These are phyloP conservation scores for Colletotrichum cordylinicola DNA, from an alignment of 2,329 filamentous ascomycete genomes.

Conservation along the genomic window DNA sequence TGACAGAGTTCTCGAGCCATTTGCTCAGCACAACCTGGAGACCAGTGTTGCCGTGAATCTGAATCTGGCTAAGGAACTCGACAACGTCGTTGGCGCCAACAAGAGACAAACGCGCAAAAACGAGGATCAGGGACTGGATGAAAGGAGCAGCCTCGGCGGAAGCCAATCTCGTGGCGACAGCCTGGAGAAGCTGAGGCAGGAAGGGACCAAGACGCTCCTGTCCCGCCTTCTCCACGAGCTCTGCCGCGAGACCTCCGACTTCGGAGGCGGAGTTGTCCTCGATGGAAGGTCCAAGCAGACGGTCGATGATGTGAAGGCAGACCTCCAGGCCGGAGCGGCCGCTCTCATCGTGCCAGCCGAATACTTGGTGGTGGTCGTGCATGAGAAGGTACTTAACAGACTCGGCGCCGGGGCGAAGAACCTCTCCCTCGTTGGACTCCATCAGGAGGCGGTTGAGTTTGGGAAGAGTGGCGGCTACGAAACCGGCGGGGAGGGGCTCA, in stretches of 20 bases:
- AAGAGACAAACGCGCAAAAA: conserved; percentile 90
- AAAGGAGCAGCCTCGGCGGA: conserved; percentile 86
- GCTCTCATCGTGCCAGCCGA: conserved; percentile 82
- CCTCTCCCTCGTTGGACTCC: conserved; percentile 82
- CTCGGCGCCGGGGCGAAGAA: conserved; percentile 85
- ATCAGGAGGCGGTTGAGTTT: conserved; percentile 86
- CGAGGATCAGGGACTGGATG: conserved; percentile 93
- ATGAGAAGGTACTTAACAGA: conserved; percentile 88
- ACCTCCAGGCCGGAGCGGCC: conserved; percentile 87
- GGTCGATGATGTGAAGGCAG: conserved; percentile 89
- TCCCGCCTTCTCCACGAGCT: conserved; percentile 94
- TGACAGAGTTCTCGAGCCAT: conserved; percentile 97
- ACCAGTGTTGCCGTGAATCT: conserved; percentile 81
- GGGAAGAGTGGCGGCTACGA: conserved; percentile 84
- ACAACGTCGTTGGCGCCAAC: conserved; percentile 88
- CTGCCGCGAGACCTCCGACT: conserved; percentile 91
- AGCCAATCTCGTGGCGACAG: conserved; percentile 84
- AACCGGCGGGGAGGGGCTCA: conserved; percentile 84
- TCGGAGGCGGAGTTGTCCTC: conserved; percentile 95
- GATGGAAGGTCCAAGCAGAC: conserved; percentile 81
- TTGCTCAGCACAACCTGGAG: conserved; percentile 88
- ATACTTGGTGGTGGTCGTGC: conserved; percentile 89
- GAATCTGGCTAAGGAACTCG: conserved; percentile 85
- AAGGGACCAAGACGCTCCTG: conserved; percentile 90
- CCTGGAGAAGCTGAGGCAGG: conserved; percentile 84